Evolutionary conservation across 352 stramenopile species (phyloP).

Genomic region (Phytophthora citrophthora): DNA sequence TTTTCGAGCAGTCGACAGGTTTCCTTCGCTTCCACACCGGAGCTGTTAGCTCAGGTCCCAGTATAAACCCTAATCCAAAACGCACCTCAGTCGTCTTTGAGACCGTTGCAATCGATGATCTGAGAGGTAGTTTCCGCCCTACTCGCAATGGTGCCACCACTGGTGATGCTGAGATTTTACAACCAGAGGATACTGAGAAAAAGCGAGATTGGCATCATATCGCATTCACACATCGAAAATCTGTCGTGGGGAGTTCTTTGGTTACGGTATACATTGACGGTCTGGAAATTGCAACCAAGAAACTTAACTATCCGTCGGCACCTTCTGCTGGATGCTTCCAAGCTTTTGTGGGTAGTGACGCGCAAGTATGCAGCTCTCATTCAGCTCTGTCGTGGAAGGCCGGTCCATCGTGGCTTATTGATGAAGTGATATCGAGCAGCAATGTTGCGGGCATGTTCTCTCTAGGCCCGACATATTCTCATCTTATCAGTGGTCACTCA

Average conservation of each 20-base stretch:
- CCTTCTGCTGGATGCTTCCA: constrained; percentile 53
- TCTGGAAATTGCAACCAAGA: constrained; percentile 74
- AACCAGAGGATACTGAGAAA: constrained; percentile 27
- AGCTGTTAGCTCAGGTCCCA: constrained; percentile 50
- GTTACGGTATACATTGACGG: constrained; percentile 83
- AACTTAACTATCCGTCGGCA: constrained; percentile 69
- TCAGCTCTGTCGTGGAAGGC: constrained; percentile 72
- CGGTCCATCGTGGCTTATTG: constrained; percentile 70
- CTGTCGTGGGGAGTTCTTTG: constrained; percentile 71
- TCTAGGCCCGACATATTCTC: constrained; percentile 61
- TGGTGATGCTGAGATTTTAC: neutral
- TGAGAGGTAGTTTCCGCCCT: constrained; percentile 16
- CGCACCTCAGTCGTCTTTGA: constrained; percentile 68
- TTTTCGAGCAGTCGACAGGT: constrained; percentile 74
- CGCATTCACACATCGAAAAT: constrained; percentile 72
- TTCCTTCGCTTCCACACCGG: constrained; percentile 75
- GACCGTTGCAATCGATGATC: constrained; percentile 56
- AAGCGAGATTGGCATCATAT: constrained; percentile 77
- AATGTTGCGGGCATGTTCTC: constrained; percentile 72
- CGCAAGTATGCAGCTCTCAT: constrained; percentile 68
- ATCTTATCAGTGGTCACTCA: constrained; percentile 68
- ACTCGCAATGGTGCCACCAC: neutral
- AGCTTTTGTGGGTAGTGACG: constrained; percentile 77
- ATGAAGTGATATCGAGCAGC: constrained; percentile 54
- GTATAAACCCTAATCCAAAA: constrained; percentile 63